These are phyloP conservation scores for Mychonastes homosphaera DNA, from an alignment of 139 green algal species.

Conservation along the genomic window DNA sequence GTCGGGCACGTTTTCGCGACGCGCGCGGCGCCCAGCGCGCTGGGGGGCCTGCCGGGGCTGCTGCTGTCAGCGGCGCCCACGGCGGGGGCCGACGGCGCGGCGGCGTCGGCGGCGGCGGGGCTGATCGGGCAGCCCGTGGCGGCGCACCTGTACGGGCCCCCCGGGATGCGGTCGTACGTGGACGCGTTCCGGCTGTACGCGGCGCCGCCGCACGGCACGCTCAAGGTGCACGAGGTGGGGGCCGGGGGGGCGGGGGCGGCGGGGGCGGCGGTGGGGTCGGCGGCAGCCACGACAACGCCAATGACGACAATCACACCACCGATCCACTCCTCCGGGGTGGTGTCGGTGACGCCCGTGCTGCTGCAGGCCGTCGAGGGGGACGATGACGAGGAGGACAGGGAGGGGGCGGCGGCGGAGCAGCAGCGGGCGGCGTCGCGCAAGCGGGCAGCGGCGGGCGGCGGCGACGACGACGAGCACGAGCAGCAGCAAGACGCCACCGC, in stretches of 20 bases:
- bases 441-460: too few relatives aligned
- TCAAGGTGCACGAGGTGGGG: constrained; percentile 13
- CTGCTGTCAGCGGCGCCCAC: background rate
- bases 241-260: background rate
- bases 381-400: too few relatives aligned
- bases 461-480: too few relatives aligned
- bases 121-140: constrained; percentile 23
- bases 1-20: constrained; percentile 11
- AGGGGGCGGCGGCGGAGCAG: too few relatives aligned
- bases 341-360: background rate
- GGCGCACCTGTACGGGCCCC: constrained; percentile 10
- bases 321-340: background rate
- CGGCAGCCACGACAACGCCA: background rate
- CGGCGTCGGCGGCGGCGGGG: background rate
- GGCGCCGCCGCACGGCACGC: constrained; percentile 2
- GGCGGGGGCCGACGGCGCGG: background rate
- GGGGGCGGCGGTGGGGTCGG: background rate
- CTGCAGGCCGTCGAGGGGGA: background rate
- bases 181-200: constrained; percentile 25
- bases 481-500: too few relatives aligned
- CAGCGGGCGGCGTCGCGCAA: too few relatives aligned
- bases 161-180: constrained; percentile 14
- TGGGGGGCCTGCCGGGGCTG: background rate
- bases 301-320: background rate
- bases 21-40: background rate